Conservation (phyloP, 2,329 filamentous ascomycete genomes). For the Alternaria dauci region DNA sequence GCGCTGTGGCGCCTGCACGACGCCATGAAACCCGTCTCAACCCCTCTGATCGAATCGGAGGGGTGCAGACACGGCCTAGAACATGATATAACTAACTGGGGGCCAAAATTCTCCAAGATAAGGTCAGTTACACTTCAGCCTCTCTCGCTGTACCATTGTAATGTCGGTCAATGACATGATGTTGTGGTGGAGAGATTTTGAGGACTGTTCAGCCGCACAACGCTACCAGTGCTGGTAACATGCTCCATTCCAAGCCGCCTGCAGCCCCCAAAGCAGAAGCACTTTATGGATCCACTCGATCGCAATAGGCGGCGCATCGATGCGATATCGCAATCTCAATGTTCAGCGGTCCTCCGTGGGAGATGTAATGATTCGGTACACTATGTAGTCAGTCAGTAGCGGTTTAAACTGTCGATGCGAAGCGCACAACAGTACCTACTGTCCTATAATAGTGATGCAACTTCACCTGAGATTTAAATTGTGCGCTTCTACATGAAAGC, state of each 20-base stretch:
- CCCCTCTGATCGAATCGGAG: background rate
- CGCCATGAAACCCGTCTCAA: background rate
- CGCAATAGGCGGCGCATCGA: background rate
- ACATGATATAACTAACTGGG: background rate
- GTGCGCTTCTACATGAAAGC: background rate
- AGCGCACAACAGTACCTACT: background rate
- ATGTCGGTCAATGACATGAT: accelerated
- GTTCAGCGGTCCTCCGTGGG: too few relatives aligned
- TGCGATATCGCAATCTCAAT: too few relatives aligned
- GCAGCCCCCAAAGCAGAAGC: too few relatives aligned
- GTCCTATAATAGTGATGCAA: background rate
- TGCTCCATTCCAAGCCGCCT: background rate
- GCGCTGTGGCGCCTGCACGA: background rate
- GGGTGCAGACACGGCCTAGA: background rate
- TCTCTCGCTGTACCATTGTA: background rate
- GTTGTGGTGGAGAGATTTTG: background rate
- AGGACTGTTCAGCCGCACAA: background rate
- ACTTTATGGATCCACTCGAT: too few relatives aligned
- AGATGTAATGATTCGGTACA: too few relatives aligned
- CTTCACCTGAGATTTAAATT: too few relatives aligned
- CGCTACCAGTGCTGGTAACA: background rate
- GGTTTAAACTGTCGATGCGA: too few relatives aligned
- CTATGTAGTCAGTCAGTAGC: too few relatives aligned
- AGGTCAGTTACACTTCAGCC: background rate
- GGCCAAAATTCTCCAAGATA: background rate